Conservation (phyloP, 331 rosid species). For the Spiraea crenata region DNA sequence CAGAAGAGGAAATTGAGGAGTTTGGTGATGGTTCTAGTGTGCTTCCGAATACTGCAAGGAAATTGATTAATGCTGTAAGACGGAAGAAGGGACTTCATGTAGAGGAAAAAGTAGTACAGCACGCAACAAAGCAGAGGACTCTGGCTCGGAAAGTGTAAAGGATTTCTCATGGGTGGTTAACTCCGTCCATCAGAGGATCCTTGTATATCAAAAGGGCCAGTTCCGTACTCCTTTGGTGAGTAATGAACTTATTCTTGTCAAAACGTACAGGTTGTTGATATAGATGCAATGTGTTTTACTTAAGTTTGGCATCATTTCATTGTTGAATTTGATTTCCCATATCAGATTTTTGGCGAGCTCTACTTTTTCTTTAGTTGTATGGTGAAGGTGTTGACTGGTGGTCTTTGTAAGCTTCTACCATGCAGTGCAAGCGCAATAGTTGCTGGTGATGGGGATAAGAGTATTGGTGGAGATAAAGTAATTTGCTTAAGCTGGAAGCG, state of each 20-base stretch:
- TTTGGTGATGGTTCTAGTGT: slow-evolving; percentile 87
- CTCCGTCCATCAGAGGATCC: not conserved
- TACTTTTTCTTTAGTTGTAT: no score
- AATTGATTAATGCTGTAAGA: slow-evolving; percentile 63
- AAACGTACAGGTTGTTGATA: not conserved
- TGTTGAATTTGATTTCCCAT: no score
- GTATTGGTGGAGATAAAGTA: no score
- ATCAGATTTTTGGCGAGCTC: no score
- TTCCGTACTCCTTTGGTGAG: not conserved
- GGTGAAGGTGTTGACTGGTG: no score
- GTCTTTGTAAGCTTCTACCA: no score
- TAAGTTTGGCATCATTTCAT: not conserved
- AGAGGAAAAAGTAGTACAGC: slow-evolving; percentile 83
- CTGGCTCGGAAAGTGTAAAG: slow-evolving; percentile 67
- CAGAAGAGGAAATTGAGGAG: slow-evolving; percentile 85
- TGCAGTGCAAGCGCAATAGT: no score
- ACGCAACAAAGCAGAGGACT: slow-evolving; percentile 90
- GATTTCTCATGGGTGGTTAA: not conserved
- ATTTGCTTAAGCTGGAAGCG: no score
- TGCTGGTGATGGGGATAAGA: no score
- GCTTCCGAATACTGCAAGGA: slow-evolving; percentile 76
- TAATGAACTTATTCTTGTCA: not conserved
- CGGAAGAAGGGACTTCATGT: slow-evolving; percentile 79
- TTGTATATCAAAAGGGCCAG: not conserved
- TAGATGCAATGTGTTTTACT: not conserved